A percentile compares a stretch with the other conserved stretches of the same genome.
Evolutionary conservation across 345 rosid genomes (phyloP).

Genomic region (Leavenworthia alabamica): DNA sequence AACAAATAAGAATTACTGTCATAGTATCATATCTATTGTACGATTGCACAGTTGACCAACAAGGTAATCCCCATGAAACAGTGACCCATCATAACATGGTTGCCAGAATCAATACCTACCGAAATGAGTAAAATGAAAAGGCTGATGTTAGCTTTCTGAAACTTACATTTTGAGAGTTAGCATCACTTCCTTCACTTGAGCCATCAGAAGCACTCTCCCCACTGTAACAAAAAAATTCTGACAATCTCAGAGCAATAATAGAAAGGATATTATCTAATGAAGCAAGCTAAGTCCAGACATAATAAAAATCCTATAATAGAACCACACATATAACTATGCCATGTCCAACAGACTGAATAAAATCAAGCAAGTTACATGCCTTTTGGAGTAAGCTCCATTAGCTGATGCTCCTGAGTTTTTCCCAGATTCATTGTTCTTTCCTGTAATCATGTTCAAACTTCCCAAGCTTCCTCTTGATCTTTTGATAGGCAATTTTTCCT

Average conservation of each 20-base stretch:
- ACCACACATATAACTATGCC: neutral
- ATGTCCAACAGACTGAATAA: neutral
- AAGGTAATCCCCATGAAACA: neutral
- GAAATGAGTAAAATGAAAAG: neutral
- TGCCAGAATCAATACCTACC: neutral
- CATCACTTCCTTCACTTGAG: constrained; percentile 97
- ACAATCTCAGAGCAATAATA: constrained; percentile 26
- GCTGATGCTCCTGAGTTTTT: constrained; percentile 71
- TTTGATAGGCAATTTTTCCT: constrained; percentile 95
- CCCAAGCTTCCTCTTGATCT: constrained; percentile 98
- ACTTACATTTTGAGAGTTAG: constrained; percentile 83
- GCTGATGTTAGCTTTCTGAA: neutral
- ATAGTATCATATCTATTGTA: neutral
- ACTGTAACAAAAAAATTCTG: constrained; percentile 34
- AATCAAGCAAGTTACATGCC: constrained; percentile 40
- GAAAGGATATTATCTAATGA: neutral
- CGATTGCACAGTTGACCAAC: neutral
- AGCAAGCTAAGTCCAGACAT: neutral
- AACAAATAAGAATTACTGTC: neutral
- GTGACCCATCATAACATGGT: neutral
- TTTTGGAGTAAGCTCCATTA: constrained; percentile 79
- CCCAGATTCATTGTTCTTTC: constrained; percentile 65
- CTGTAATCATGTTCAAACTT: constrained; percentile 85
- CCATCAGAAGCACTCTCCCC: constrained; percentile 93
- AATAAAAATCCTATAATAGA: neutral